phyloP scores from a whole-genome alignment of 2,329 filamentous ascomycete genomes.

The Aspergillus udagawae region DNA sequence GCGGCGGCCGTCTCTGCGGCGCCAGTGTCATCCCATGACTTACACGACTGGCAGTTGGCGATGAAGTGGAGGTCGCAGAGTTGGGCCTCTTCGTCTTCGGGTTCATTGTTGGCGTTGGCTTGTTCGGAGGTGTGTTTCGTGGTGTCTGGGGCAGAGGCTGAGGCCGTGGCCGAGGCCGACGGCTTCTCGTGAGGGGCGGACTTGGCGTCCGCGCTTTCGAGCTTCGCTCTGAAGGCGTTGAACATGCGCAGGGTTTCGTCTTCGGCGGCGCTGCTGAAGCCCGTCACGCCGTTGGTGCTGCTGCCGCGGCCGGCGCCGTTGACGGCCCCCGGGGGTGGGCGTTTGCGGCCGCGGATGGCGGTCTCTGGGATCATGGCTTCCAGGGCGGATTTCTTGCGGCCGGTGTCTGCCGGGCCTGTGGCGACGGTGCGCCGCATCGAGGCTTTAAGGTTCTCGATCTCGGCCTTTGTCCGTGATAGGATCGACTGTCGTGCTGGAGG shows the following conservation, averaged over 20 bases:
- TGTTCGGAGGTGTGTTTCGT: conserved; percentile 8
- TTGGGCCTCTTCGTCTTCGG: conserved; percentile 60
- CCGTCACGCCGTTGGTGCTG: conserved; percentile 55
- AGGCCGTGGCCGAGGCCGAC: background rate
- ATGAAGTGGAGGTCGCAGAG: conserved; percentile 96
- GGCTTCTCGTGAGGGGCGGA: background rate
- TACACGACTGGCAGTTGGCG: conserved; percentile 88
- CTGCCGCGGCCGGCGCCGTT: conserved; percentile 25
- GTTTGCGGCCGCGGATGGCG: conserved; percentile 44
- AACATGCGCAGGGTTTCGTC: conserved; percentile 66
- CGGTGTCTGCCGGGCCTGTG: conserved; percentile 27
- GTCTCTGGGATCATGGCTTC: conserved; percentile 47
- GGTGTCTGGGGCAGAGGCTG: conserved; percentile 24
- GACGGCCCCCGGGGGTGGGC: conserved; percentile 35
- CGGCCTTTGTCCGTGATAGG: conserved; percentile 41
- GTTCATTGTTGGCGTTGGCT: conserved; percentile 9
- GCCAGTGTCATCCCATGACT: conserved; percentile 65
- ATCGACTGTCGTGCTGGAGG: conserved; percentile 32
- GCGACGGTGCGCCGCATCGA: conserved; percentile 45
- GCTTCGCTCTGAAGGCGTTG: conserved; percentile 72
- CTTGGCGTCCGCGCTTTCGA: conserved; percentile 50
- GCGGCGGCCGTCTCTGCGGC: conserved; percentile 40
- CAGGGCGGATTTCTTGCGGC: conserved; percentile 43
- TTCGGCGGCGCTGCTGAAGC: conserved; percentile 52
- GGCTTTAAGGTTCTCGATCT: conserved; percentile 44